Percentiles rank a stretch among this genome's conserved stretches.
These are phyloP conservation scores for Bipolaris bicolor DNA, from an alignment of 2,329 filamentous ascomycete genomes.

Conservation along the genomic window DNA sequence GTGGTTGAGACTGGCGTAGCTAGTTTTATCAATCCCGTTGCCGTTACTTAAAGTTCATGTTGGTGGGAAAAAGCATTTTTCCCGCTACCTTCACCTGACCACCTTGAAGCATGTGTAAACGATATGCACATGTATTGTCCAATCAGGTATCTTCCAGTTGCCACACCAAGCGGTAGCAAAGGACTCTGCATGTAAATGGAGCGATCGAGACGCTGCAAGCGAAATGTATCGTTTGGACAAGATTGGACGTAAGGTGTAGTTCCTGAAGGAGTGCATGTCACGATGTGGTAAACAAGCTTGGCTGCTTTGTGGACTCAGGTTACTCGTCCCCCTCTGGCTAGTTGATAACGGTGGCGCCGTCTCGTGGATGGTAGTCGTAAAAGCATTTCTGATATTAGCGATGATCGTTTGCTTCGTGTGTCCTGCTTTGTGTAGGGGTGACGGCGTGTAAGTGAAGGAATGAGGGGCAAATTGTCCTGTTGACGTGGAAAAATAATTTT, in stretches of 20 bases:
- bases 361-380: not conserved
- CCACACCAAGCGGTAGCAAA: not conserved
- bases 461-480: not conserved
- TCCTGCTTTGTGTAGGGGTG: not conserved
- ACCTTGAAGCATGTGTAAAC: not conserved
- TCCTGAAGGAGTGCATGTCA: not conserved
- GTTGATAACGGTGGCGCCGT: not conserved
- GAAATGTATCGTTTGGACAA: not conserved
- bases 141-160: not conserved
- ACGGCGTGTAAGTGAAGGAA: not conserved
- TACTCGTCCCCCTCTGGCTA: not conserved
- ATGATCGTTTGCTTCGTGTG: too few species aligned
- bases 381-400: too few species aligned
- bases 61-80: not conserved
- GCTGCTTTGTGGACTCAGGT: not conserved
- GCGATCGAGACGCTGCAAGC: conserved; percentile 2
- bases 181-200: not conserved
- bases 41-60: not conserved
- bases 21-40: not conserved
- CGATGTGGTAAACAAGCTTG: not conserved
- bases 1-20: not conserved
- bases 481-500: not conserved
- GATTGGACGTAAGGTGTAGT: not conserved
- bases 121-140: not conserved
- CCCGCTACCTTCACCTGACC: not conserved